A percentile compares a stretch with the other conserved stretches of the same genome.
Conservation (phyloP, 352 stramenopile species). For the Vaucheria bursata region DNA sequence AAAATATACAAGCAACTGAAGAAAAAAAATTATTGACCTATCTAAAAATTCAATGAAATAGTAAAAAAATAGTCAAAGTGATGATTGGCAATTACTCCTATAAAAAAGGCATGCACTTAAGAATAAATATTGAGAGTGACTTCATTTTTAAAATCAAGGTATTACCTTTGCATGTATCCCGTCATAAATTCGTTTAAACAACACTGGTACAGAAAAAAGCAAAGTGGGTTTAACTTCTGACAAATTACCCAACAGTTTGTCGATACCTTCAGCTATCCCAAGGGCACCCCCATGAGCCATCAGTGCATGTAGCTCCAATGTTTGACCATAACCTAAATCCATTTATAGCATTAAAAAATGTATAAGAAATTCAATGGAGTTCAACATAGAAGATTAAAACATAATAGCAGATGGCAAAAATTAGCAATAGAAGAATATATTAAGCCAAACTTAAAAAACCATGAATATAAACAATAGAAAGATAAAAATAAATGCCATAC, state of each 20-base stretch:
- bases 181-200: conserved; percentile 61
- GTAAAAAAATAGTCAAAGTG: no score
- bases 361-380: not conserved
- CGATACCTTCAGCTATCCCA: conserved; percentile 62
- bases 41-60: no score
- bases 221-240: conserved; percentile 59
- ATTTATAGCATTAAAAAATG: not conserved
- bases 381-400: not conserved
- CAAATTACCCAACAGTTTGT: conserved; percentile 60
- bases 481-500: no score
- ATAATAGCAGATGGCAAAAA: not conserved
- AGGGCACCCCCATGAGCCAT: conserved; percentile 62
- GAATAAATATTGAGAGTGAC: no score
- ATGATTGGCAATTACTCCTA: not conserved
- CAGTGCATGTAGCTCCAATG: conserved; percentile 55
- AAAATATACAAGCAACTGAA: no score
- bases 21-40: no score
- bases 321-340: conserved; percentile 45
- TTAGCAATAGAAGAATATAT: not conserved
- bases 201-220: conserved; percentile 63
- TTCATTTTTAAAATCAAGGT: no score
- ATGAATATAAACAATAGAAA: no score
- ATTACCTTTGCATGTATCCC: conserved; percentile 47
- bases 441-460: no score
- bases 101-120: not conserved